A percentile compares a stretch with the other conserved stretches of the same genome.
These are phyloP conservation scores for Exsudoporus frostii DNA, from an alignment of 768 basidiomycete species.

Conservation along the genomic window DNA sequence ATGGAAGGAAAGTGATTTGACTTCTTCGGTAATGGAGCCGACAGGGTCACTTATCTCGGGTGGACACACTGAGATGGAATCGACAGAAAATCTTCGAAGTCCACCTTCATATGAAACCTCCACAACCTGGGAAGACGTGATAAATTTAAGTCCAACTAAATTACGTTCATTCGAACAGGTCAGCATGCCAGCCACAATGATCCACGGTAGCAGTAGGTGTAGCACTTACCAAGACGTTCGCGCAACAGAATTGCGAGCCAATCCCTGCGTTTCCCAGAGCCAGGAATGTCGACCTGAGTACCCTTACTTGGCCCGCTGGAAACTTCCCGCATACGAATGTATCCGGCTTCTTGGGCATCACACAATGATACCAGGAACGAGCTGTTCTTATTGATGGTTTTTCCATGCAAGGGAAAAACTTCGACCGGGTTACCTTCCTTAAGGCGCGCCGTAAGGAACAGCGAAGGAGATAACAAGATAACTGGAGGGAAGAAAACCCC, in stretches of 20 bases:
- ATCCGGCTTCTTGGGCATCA: conserved; percentile 47
- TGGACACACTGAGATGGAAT: conserved; percentile 38
- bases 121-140: conserved; percentile 58
- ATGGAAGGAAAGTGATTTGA: conserved; percentile 46
- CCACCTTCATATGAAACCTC: conserved; percentile 63
- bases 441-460: conserved; percentile 61
- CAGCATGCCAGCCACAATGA: background rate
- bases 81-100: conserved; percentile 54
- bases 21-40: conserved; percentile 36
- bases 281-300: conserved; percentile 15
- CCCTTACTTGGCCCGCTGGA: conserved; percentile 16
- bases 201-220: background rate
- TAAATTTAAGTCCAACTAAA: conserved; percentile 69
- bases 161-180: conserved; percentile 3
- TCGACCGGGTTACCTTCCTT: conserved; percentile 46
- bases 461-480: conserved; percentile 51
- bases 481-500: conserved; percentile 35
- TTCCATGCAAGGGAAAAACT: conserved; percentile 47
- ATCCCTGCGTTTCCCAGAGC: conserved; percentile 43
- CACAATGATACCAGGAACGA: conserved; percentile 50
- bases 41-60: conserved; percentile 17
- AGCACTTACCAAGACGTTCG: conserved; percentile 60
- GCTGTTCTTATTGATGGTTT: conserved; percentile 34
- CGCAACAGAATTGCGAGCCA: conserved; percentile 68
- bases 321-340: conserved; percentile 53